Percentiles rank a stretch among this genome's conserved stretches.
These are phyloP conservation scores for Gymnopilus junonius DNA, from an alignment of 768 basidiomycete species.

Conservation along the genomic window DNA sequence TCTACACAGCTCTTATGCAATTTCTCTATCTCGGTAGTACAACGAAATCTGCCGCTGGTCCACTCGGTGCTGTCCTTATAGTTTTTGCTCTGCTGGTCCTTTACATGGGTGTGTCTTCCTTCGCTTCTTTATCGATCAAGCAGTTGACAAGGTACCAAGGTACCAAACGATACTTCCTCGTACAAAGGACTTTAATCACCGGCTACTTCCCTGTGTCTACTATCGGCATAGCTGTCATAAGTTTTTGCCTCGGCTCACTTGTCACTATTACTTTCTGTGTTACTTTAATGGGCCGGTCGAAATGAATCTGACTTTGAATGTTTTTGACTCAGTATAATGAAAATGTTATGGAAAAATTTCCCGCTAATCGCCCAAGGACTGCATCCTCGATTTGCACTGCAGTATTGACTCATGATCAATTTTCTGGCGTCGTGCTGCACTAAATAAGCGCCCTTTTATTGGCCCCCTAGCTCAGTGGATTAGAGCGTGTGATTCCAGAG, in stretches of 20 bases:
- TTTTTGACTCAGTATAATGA: not conserved
- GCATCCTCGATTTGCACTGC: no score
- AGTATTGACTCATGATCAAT: no score
- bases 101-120: conserved; percentile 3
- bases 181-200: conserved; percentile 11
- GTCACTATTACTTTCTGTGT: conserved; percentile 8
- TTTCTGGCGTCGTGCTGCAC: no score
- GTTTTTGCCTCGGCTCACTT: conserved; percentile 10
- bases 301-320: not conserved
- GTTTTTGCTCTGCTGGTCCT: conserved; percentile 8
- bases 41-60: conserved; percentile 10
- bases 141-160: not conserved
- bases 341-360: no score
- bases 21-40: conserved; percentile 10
- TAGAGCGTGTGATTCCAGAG: conserved; percentile 45
- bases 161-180: conserved; percentile 13
- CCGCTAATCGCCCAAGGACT: no score
- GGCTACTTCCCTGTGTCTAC: conserved; percentile 17
- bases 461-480: conserved; percentile 43
- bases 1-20: conserved; percentile 18
- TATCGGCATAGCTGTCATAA: conserved; percentile 5
- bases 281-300: not conserved
- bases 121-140: not conserved
- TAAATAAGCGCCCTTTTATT: not conserved
- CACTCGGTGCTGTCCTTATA: conserved; percentile 10